Evolutionary conservation across 257 asterid genomes (phyloP).

Genomic region (Ophiorrhiza pumila): DNA sequence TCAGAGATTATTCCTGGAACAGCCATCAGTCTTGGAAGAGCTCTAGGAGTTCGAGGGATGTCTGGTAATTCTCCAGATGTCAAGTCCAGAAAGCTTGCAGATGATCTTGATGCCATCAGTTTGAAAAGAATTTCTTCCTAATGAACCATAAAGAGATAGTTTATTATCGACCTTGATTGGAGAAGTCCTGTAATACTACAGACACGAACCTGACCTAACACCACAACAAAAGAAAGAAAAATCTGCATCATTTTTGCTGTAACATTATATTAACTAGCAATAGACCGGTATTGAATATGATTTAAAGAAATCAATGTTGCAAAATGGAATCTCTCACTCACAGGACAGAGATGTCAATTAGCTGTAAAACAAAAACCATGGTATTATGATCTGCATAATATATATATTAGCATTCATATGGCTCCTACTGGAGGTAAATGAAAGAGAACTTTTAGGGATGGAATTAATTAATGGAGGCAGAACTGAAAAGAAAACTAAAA

Average conservation of each 20-base stretch:
- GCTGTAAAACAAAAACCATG: too few relatives aligned
- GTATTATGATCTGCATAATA: neutral
- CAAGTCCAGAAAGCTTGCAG: conserved; percentile 61
- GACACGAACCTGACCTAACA: conserved; percentile 5
- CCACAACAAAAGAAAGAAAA: neutral
- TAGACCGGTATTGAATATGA: neutral
- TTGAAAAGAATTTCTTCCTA: conserved; percentile 13
- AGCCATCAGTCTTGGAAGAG: conserved; percentile 73
- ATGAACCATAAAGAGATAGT: conserved; percentile 8
- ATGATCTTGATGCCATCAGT: conserved; percentile 63
- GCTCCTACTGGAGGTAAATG: neutral
- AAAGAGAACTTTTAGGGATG: neutral
- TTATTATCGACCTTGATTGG: neutral
- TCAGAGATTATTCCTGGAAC: conserved; percentile 69
- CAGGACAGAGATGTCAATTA: neutral
- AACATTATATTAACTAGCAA: neutral
- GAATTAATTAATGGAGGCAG: neutral
- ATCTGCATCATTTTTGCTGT: neutral
- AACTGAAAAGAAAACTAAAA: neutral
- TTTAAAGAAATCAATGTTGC: neutral
- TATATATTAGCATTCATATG: neutral
- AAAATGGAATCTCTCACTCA: neutral
- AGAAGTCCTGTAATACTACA: neutral
- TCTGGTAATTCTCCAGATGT: conserved; percentile 53
- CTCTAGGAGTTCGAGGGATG: conserved; percentile 68